phyloP scores from a whole-genome alignment of 2,329 filamentous ascomycete species.

The Verticillium albo-atrum region DNA sequence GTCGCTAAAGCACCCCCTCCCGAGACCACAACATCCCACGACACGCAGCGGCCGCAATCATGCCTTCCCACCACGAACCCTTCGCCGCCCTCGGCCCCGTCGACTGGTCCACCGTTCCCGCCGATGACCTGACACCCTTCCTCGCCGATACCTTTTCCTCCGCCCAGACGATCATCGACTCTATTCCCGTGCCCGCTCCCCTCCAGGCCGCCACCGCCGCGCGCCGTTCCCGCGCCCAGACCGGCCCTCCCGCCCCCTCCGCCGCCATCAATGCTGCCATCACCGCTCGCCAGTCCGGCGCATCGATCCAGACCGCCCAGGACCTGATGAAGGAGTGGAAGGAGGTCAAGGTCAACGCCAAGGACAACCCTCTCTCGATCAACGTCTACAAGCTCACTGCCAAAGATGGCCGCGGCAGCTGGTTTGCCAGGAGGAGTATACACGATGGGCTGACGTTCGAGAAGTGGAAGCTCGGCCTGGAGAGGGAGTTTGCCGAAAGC shows the following conservation, averaged over 20 bases:
- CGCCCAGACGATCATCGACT: constrained; percentile 69
- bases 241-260: constrained; percentile 47
- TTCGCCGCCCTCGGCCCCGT: constrained; percentile 52
- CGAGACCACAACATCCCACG: background rate
- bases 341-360: constrained; percentile 66
- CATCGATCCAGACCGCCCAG: constrained; percentile 41
- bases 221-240: constrained; percentile 50
- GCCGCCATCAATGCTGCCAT: constrained; percentile 48
- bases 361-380: constrained; percentile 72
- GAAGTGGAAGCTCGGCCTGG: constrained; percentile 72
- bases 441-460: constrained; percentile 75
- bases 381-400: constrained; percentile 74
- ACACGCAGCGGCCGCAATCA: constrained; percentile 17
- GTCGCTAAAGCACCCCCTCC: background rate
- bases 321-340: constrained; percentile 83
- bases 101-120: constrained; percentile 42
- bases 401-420: constrained; percentile 78
- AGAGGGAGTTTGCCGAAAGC: constrained; percentile 75
- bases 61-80: constrained; percentile 56
- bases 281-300: constrained; percentile 32
- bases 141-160: constrained; percentile 58
- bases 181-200: constrained; percentile 53
- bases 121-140: constrained; percentile 47
- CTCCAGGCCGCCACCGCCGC: constrained; percentile 34
- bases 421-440: constrained; percentile 83